phyloP scores from a whole-genome alignment of 2,329 filamentous ascomycete genomes.

The Xylaria arbuscula region DNA sequence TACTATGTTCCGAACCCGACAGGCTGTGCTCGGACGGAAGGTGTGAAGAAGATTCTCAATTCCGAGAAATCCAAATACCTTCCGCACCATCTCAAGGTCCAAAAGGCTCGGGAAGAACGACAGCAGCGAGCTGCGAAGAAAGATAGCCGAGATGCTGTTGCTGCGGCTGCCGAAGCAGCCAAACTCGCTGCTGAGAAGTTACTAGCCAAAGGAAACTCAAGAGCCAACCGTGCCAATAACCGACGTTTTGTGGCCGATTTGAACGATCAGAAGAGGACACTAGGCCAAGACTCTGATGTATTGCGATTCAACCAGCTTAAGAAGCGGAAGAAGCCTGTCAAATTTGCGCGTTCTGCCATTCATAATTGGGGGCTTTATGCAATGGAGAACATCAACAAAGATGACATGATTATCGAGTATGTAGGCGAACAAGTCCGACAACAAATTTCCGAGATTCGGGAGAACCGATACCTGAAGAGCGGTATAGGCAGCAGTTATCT shows the following conservation, averaged over 20 bases:
- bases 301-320: conserved; percentile 99
- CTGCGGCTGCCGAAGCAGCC: conserved; percentile 75
- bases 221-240: conserved; percentile 95
- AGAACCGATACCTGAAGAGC: conserved; percentile 91
- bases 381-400: conserved; percentile 95
- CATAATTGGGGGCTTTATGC: conserved; percentile 99
- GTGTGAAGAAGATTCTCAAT: conserved; percentile 94
- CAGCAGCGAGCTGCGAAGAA: conserved; percentile 76
- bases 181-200: conserved; percentile 83
- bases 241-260: conserved; percentile 93
- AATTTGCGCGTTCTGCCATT: conserved; percentile 96
- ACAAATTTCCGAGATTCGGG: conserved; percentile 95
- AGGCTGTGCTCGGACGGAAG: conserved; percentile 90
- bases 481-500: conserved; percentile 97
- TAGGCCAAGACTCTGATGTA: conserved; percentile 86
- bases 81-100: conserved; percentile 95
- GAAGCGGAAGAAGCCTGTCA: conserved; percentile 99
- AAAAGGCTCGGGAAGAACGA: conserved; percentile 90
- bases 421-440: conserved; percentile 97
- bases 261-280: conserved; percentile 90
- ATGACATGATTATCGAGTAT: conserved; percentile 99
- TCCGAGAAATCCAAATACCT: conserved; percentile 98
- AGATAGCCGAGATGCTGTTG: conserved; percentile 73
- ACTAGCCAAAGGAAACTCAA: conserved; percentile 87
- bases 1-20: conserved; percentile 88